Conservation (phyloP, 164 flowering plant genomes). For the Piper betle region DNA sequence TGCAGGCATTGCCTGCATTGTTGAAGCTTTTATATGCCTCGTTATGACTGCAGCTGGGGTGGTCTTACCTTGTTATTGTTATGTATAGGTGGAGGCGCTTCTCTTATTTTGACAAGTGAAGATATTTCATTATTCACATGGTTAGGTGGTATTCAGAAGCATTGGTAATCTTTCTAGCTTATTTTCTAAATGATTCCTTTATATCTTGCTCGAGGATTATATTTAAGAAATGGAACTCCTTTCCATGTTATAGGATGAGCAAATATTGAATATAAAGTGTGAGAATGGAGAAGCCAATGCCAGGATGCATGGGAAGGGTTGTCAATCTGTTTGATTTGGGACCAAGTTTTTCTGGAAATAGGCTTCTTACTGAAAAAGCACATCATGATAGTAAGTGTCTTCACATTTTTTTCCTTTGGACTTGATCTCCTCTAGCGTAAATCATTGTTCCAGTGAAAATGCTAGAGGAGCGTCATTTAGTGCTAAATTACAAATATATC, state of each 20-base stretch:
- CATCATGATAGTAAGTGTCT: conserved; percentile 46
- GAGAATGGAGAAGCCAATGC: conserved; percentile 37
- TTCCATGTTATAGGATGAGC: conserved; percentile 46
- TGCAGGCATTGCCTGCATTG: not conserved
- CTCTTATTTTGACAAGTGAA: not conserved
- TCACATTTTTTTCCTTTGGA: not conserved
- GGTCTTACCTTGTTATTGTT: not conserved
- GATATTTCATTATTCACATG: not conserved
- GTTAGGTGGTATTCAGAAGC: conserved; percentile 1
- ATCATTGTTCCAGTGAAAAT: not conserved
- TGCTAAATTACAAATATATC: not conserved
- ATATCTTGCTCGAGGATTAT: not conserved
- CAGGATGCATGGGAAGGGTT: conserved; percentile 88
- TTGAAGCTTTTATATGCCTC: not conserved
- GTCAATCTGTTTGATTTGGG: conserved; percentile 69
- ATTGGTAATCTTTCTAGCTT: not conserved
- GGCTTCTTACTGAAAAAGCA: conserved; percentile 57
- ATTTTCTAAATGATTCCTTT: not conserved
- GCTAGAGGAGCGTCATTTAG: not conserved
- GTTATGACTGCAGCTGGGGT: not conserved
- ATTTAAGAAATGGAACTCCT: not conserved
- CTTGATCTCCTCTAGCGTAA: not conserved
- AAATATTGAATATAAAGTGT: conserved; percentile 30
- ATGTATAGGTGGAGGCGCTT: not conserved
- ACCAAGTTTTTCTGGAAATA: conserved; percentile 36